Base-by-base conservation (phyloP, 805 yeast genomes). In the Kluyveromyces siamensis region DNA sequence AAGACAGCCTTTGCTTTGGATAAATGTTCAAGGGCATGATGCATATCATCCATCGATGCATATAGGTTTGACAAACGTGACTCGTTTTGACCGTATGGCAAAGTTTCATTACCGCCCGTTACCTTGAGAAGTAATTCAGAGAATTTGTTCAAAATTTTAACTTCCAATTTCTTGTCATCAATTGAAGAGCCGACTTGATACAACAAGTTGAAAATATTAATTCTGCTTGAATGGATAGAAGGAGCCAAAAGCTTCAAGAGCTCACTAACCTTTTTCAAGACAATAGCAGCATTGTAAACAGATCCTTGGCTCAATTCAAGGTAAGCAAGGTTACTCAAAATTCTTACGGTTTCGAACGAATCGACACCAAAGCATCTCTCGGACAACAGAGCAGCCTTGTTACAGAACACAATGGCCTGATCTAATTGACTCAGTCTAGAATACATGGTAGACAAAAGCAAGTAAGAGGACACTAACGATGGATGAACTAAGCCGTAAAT, bases 351-450 rank as follows among this genome's bases (percentile, higher is more conserved):
- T 54, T 88, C 91, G 58, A 77, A 78, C 13, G 93, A 78, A 61
- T 91, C 98, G 53, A 81, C 66, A 52, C 99, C 99, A 46, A 72
- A 66, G 11, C 81, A 74, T 68, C 98, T 81, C 72, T 91, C 98
- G 51, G 82, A 74, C 52, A 89, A 79, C 38, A 79, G 71, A 52
- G 81, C 75, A 1, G 96, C 79, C 62, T 79, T 83, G 56, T 93
- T 79, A 16, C 83, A 77, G 54, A 78, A 70, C 11, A 73, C 75
- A 46, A 80, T 73, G 11, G 96, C 89, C 54, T 79, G 81, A 21
- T 71, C 69, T 18, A 69, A 62, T 56, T 76, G 68, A 14, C 80
- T 80, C 41, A 79, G 62, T 50, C 83, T 88, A 50, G 79, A 74
- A 68, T 80, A 86, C 17, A 81, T 65, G 52, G 81, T 80, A 13